Base-by-base conservation (phyloP, 176 grass and related monocot genomes). In the Puya raimondii region DNA sequence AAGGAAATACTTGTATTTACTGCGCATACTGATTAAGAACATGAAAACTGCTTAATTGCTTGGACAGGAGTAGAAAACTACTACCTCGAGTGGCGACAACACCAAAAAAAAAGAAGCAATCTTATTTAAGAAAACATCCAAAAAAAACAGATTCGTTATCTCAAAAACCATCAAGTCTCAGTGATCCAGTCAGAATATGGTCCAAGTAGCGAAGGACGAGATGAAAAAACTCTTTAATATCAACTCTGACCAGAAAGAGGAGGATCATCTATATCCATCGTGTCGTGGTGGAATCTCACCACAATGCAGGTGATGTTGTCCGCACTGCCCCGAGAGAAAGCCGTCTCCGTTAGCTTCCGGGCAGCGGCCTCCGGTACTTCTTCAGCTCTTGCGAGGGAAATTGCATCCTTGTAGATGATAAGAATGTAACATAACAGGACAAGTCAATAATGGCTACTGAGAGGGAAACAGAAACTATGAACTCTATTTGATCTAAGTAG, bases 241-340 rank as follows among this genome's bases (percentile, higher is more conserved):
- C 33, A 67, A 17, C 2, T 47, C 33, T 67, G 3, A 12, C 48
- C 65, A 20, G 29, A 10, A 49, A 33, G 16, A 5, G 33, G 65
- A 67, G 33, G 17, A 47, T 10, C 5, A 47, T 67, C 65, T 18
- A 23, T 26, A 73, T 80, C 26, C 33, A 27, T 53, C 18, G 83
- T 85, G 64, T 72, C 72, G 63, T 72, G 78, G 72, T 84, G 68
- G 87, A 94, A 84, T 70, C 47, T 72, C 50, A 87, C 83, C 70
- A 90, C 91, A 4, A 94, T 70, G 66, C 83, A 94, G 81, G 91
- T 90, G 64, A 94, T 77, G 69, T 94, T 94, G 63, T 94, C 91
- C 11, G 50, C 33, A 66, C 78, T 87, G 48, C 68, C 58, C 2
- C 72, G 65, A 23, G 78, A 71, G 53, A 71, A 73, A 16, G 91